Conservation (phyloP, 2,329 filamentous ascomycete species). For the Verticillium albo-atrum region DNA sequence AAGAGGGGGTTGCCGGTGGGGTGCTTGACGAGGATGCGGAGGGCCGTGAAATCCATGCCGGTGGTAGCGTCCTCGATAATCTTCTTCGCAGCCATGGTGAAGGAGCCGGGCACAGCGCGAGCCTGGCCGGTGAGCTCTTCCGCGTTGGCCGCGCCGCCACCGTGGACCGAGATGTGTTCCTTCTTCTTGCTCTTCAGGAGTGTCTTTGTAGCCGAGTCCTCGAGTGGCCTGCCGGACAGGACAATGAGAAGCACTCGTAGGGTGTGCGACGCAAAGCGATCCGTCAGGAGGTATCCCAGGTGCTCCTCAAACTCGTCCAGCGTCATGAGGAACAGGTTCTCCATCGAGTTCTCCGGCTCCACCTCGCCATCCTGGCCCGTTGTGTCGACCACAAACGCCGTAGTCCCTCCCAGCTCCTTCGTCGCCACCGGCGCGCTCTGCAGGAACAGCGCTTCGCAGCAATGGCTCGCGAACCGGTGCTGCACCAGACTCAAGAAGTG, state of each 20-base stretch:
- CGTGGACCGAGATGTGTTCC: slow-evolving; percentile 67
- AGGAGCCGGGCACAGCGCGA: slow-evolving; percentile 71
- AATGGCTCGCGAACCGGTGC: slow-evolving; percentile 95
- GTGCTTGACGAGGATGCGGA: slow-evolving; percentile 81
- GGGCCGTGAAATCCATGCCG: slow-evolving; percentile 71
- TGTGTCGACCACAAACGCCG: slow-evolving; percentile 36
- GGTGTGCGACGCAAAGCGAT: slow-evolving; percentile 85
- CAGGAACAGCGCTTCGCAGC: slow-evolving; percentile 89
- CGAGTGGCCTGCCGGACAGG: slow-evolving; percentile 75
- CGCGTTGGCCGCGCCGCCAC: slow-evolving; percentile 32
- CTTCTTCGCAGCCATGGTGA: slow-evolving; percentile 71
- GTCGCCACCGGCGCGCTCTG: slow-evolving; percentile 76
- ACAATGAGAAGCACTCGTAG: slow-evolving; percentile 82
- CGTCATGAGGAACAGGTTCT: slow-evolving; percentile 77
- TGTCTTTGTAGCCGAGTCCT: slow-evolving; percentile 62
- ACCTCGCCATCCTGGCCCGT: slow-evolving; percentile 39
- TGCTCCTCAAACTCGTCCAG: slow-evolving; percentile 85
- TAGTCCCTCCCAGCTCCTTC: slow-evolving; percentile 55
- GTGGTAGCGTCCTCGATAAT: slow-evolving; percentile 74
- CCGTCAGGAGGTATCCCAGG: slow-evolving; percentile 77
- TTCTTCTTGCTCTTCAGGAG: slow-evolving; percentile 91
- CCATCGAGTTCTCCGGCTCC: slow-evolving; percentile 62
- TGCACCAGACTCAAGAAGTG: slow-evolving; percentile 89
- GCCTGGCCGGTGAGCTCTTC: slow-evolving; percentile 28
- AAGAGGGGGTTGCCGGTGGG: slow-evolving; percentile 88